These are phyloP conservation scores for Ceratopteris richardii DNA, from an alignment of 75 land plant genomes.

Conservation along the genomic window DNA sequence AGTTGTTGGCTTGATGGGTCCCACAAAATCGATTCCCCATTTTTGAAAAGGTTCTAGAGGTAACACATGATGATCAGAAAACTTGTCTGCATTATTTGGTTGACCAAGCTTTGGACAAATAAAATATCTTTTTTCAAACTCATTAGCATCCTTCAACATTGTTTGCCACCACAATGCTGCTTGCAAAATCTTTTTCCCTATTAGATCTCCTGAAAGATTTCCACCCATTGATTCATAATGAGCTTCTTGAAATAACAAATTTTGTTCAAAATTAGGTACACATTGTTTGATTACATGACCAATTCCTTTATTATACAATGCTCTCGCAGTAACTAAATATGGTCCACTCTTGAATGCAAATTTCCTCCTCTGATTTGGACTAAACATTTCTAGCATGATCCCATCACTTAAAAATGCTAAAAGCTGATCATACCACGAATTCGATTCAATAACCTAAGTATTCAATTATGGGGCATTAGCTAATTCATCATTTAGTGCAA, in stretches of 20 bases:
- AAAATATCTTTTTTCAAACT: background rate
- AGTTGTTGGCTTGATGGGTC: conserved; percentile 1
- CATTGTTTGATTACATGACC: background rate
- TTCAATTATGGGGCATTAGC: too few species aligned
- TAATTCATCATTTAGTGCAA: too few species aligned
- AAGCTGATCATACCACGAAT: too few species aligned
- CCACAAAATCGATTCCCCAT: conserved; percentile 17
- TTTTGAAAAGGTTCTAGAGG: conserved; percentile 3
- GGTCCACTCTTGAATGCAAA: too few species aligned
- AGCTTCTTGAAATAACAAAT: background rate
- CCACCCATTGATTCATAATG: background rate
- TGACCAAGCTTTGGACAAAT: background rate
- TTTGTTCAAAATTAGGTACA: background rate
- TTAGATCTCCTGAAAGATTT: background rate
- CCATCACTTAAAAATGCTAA: too few species aligned
- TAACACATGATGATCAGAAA: background rate
- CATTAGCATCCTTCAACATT: conserved; percentile 1
- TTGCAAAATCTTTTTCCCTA: background rate
- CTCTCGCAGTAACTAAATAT: too few species aligned
- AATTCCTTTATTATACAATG: too few species aligned
- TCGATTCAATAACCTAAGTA: too few species aligned
- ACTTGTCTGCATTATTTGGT: background rate
- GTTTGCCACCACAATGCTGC: conserved; percentile 10
- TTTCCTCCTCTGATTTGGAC: too few species aligned
- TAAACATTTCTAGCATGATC: too few species aligned